Evolutionary conservation across 23 red algal genomes (phyloP), one percentile per base, ranked within the genome.

Genomic region (Gracilaria domingensis): DNA sequence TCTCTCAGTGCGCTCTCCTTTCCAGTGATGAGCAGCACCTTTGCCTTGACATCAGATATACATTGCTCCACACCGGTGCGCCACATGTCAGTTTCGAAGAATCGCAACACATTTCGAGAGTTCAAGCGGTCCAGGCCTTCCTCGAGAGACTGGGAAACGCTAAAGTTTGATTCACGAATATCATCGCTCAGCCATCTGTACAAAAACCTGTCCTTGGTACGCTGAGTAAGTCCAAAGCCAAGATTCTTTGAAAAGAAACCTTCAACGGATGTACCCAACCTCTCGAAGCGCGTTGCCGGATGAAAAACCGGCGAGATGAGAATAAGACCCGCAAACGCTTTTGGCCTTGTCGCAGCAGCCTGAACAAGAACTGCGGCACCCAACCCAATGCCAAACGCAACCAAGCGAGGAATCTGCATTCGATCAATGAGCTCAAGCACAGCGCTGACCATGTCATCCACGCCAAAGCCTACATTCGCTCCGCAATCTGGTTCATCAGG

Each of bases 71-170:
- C 80, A 40, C 69, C 89, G 44, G 80, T 64, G 28, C 89, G 59
- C 89, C 89, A 92, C 62, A 62, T 75, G 53, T 92, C 89, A 20
- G 64, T 78, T 50, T 61, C 60, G 16, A 92, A 34, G 21, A 77
- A 56, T 12, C 62, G 18, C 51, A 53, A 26, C 23, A 92, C 55
- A 55, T 92, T 92, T 38, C 51, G 44, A 57, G 89, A 28, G 45
- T 92, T 92, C 21, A 83, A 55, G 26, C 89, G 89, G 56, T 92
- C 89, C 28, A 92, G 33, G 11, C 80, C 80, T 55, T 83, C 78
- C 34, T 84, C 89, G 8, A 92, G 64, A 18, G 67, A 73, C 34
- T 84, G 79, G 33, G 69, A 61, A 28, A 84, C 75, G 25, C 56
- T 65, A 44, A 48, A 75, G 57, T 92, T 84, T 38, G 59, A 77